Base-by-base conservation (phyloP, 176 grass and related monocot species). In the Carex kokanica region DNA sequence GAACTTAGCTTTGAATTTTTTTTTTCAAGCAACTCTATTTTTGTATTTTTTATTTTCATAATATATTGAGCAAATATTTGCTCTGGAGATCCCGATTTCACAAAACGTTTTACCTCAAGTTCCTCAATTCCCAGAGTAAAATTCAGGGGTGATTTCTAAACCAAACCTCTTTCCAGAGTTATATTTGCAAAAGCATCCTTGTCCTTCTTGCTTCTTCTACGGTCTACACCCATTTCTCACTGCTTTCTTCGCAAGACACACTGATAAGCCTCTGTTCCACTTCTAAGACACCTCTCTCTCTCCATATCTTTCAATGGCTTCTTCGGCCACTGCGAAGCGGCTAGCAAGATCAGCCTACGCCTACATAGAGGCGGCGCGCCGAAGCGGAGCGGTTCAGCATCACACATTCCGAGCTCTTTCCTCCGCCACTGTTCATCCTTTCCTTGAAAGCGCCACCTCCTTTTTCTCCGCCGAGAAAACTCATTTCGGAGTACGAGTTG, bases 281-380 rank as follows among this genome's bases (percentile, higher is more conserved):
- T 1, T 8, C 32, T 55, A 27, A 53, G 5, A 6, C 45, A 3
- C 6, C 54, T 38, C 78, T 31, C 78, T 78, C 74, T 77, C 6
- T 13, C 1, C 11, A 15, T 47, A 18, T 41, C 55, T 17, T 9
- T 27, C 79, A 60, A 81, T 82, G 79, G 60, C 60, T 3, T 21
- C 18, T 65, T 82, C 79, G n/a, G 43, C 38, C 79, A 82, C 79
- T 25, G 79, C 36, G 2, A 36, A 47, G 31, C 56, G 36, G 40
- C 79, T 82, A 0, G 59, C 79, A 8, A 60, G 78, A 61, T 80
- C 78, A 41, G 55, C 79, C 60, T 82, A 82, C 40, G 60, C 79
- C 9, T 82, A 82, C 79, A n/a, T 47, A n/a, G 79, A 20, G 13
- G 79, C 79, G 8, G 79, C 79, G 36, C 79, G 59, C 4, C 16